Evolutionary conservation across 225 moss, liverwort and hornwort genomes (phyloP), one percentile per base, ranked within the genome.

Genomic region (Climacium dendroides): DNA sequence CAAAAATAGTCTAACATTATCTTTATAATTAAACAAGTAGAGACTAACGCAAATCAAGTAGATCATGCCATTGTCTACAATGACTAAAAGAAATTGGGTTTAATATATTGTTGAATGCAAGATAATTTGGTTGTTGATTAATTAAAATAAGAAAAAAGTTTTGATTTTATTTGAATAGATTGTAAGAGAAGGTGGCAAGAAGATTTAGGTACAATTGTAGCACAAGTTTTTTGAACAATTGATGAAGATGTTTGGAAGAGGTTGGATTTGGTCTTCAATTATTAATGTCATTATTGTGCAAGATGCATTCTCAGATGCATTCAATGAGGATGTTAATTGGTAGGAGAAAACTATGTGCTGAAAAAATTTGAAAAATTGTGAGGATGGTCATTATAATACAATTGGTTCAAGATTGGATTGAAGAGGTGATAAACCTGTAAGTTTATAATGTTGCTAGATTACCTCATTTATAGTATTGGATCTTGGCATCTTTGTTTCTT

Each of bases 101-200:
- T 60, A 43, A 19, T 41, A 13, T 58, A 0, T 59, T 35, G 11
- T 47, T 47, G 61, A 43, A 43, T 45, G 4, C 32, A 30, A 61
- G 32, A 30, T 61, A 45, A 80, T 61, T 0, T 20, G 0, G 6
- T 13, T 61, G 2, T 79, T 45, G 12, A 61, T 45, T 13, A 13
- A 5, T 19, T 9, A 61, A 60, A 61, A 29, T 61, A 9, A 1
- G 61, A 6, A 8, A 45, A 14, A 29, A 1, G 0, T 5, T 41
- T 54, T 13, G 3, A 12, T 30, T 80, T 80, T 9, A 41, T 43
- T 80, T 30, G 20, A 59, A 45, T 3, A 45, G 1, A 2, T 81
- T 81, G 62, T 34, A 6, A 48, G 9, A 80, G 2, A 3, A 28
- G 32, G 23, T 9, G 34, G 47, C 23, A 61, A 34, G 4, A 14